phyloP scores from a whole-genome alignment of 2,329 filamentous ascomycete species.

The Gaeumannomyces tritici region DNA sequence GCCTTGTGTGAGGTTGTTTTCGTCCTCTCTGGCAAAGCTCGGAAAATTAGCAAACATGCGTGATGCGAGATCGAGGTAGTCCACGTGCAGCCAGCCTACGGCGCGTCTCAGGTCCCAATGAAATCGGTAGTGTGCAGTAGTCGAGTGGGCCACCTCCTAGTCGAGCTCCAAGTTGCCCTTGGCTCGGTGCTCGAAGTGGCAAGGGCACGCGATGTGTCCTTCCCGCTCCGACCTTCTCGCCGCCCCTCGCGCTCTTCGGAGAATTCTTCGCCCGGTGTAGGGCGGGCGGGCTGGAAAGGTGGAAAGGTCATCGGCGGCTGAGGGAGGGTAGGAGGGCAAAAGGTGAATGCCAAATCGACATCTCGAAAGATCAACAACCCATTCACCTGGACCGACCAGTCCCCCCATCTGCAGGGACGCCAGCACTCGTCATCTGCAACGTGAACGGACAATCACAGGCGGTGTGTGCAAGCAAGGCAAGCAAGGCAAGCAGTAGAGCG shows the following conservation, averaged over 20 bases:
- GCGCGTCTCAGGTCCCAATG: not conserved
- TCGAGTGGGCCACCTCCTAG: not conserved
- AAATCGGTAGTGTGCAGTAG: not conserved
- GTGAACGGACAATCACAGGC: not conserved
- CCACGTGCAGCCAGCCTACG: not conserved
- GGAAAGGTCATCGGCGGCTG: too few species aligned
- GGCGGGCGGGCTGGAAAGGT: too few species aligned
- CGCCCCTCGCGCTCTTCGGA: too few species aligned
- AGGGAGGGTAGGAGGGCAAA: too few species aligned
- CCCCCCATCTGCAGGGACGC: too few species aligned
- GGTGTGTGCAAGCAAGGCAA: not conserved
- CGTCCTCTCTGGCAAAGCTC: not conserved
- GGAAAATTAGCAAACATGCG: not conserved
- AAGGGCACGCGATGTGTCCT: not conserved
- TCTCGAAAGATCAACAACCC: too few species aligned
- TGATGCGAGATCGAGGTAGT: not conserved
- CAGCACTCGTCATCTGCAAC: not conserved
- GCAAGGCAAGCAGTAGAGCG: not conserved
- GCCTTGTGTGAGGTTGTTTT: not conserved
- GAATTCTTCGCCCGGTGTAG: too few species aligned
- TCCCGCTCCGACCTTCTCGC: too few species aligned
- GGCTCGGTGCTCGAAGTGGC: not conserved
- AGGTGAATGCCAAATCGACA: too few species aligned
- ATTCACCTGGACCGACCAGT: too few species aligned
- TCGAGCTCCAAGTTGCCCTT: not conserved